Evolutionary conservation across 768 basidiomycete species (phyloP).

Genomic region (Boletus insuetus): DNA sequence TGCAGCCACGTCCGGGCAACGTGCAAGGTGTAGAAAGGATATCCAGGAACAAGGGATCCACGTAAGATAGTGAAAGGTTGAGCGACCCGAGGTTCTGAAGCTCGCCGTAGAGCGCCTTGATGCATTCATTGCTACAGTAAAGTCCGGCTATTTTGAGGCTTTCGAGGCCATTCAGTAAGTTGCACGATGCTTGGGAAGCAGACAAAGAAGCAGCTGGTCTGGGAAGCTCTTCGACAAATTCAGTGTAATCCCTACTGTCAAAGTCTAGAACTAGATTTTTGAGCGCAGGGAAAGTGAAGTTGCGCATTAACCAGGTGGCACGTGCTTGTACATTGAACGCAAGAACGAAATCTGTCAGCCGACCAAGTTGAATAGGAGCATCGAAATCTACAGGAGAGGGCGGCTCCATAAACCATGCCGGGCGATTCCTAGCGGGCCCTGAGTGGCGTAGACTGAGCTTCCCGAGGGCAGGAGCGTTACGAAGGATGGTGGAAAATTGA

Average conservation of each 20-base stretch:
- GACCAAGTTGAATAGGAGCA: conserved; percentile 27
- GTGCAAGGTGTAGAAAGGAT: neutral
- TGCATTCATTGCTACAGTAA: conserved; percentile 36
- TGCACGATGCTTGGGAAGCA: conserved; percentile 35
- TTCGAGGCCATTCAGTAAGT: conserved; percentile 44
- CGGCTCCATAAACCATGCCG: conserved; percentile 33
- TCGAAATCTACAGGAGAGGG: conserved; percentile 25
- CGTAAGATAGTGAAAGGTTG: neutral
- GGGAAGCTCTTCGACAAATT: conserved; percentile 44
- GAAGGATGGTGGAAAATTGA: conserved; percentile 52
- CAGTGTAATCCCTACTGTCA: conserved; percentile 51
- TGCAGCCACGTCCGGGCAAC: neutral
- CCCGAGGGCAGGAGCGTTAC: conserved; percentile 50
- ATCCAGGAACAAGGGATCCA: neutral
- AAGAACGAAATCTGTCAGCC: conserved; percentile 38
- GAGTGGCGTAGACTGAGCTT: conserved; percentile 54
- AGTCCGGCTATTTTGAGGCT: conserved; percentile 52
- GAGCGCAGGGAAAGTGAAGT: conserved; percentile 36
- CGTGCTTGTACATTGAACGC: conserved; percentile 54
- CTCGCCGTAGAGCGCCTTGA: conserved; percentile 40
- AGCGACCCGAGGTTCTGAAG: conserved; percentile 47
- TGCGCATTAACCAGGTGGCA: conserved; percentile 20
- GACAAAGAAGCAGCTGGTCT: conserved; percentile 21
- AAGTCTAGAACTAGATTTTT: conserved; percentile 49
- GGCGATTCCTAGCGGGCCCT: conserved; percentile 47